Evolutionary conservation across 2,329 filamentous ascomycete species (phyloP), one percentile per base, ranked within the genome.

Genomic region (Fusarium scirpi): DNA sequence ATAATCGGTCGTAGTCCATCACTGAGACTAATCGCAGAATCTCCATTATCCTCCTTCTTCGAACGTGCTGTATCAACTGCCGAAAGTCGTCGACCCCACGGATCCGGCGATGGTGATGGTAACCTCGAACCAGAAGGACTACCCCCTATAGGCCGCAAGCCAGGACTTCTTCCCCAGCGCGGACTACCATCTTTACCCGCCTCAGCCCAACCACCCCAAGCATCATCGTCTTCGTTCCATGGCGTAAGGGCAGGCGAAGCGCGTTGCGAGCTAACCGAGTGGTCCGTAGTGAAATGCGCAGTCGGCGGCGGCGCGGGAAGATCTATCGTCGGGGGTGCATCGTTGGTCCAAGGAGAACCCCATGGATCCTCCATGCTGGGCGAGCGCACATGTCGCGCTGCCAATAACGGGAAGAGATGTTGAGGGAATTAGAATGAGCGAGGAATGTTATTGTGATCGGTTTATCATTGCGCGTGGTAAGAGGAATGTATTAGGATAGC

Each of bases 301-400:
- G 59, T 74, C 34, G 77, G 74, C 43, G 78, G 80, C 64, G 77
- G 77, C 58, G 76, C 62, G 8, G 78, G 77, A 27, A 80, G 72
- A 63, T 80, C 76, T 74, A 74, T 76, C 69, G 73, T 85, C 78
- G 76, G 80, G 16, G 77, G 73, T 62, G 74, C 65, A 53, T 78
- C 63, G 69, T 70, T 82, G 64, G 84, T 83, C 87, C 87, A 89
- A 79, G 87, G 87, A 73, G 86, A 88, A 79, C 85, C 85, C 87
- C 87, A 89, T 74, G 87, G 87, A 86, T 89, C 86, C 78, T 89
- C 87, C 87, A 89, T 89, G 69, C 76, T 80, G 77, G 69, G 71
- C 76, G 74, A 74, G 70, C 67, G 71, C 40, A 77, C 79, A 78
- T 80, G 74, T 77, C 78, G 78, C 70, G 76, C 67, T 61, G 66